Evolutionary conservation across 495 filamentous ascomycete genomes (phyloP), one percentile per base, ranked within the genome.

Genomic region (Bathelium albidoporum): DNA sequence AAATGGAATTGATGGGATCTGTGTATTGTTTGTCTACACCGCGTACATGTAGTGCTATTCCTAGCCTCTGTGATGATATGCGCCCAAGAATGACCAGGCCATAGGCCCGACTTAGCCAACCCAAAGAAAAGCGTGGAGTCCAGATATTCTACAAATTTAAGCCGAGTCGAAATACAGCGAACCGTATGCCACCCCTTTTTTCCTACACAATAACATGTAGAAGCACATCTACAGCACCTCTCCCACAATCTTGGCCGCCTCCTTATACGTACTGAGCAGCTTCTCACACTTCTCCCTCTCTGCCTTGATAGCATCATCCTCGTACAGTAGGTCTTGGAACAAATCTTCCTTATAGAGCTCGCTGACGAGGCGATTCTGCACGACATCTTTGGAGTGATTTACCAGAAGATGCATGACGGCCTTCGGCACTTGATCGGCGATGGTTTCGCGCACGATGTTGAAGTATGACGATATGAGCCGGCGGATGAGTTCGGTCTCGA

Each of bases 331-430:
- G 69, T 98, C 94, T 60, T 89, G 82, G 70, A 98, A 98, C 31
- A 95, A 77, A n/a, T 86, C 81, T 73, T 98, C 94, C 73, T 89
- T 91, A 77, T 98, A 98, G 31, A 98, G 81, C 71, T 97, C 89
- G 70, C 89, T 96, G 43, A 98, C 94, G 12, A 98, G 84, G 41
- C 94, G 83, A 73, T 98, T 98, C 74, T 98, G 94, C 32, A 98
- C 91, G 3, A 89, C 92, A 66, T 98, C 94, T 73, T 97, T 98
- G 74, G 89, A 94, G 77, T 95, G 89, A 75, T 98, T 97, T 68
- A 98, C 94, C 53, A 98, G 85, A 12, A 98, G 86, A 71, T 98
- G 94, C 94, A 98, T 98, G 69, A 98, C 88, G 1, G 94, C 94
- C 77, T 98, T 98, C 58, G 94, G 94, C 22, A 98, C 95, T 75